Conservation (phyloP, 768 basidiomycete genomes). For the Hemileccinum rubropunctum region DNA sequence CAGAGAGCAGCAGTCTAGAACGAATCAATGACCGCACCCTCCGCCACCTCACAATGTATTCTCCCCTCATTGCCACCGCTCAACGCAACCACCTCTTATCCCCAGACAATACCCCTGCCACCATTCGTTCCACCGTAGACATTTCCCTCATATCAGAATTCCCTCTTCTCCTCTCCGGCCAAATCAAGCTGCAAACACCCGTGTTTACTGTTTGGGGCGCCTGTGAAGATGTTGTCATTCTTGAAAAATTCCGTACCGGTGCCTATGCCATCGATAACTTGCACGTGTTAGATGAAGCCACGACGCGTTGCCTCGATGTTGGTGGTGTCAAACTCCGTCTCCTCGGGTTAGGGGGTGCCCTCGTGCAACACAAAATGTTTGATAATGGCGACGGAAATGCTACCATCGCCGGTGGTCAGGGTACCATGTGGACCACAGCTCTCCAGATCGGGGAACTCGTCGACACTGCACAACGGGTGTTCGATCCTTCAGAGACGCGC, state of each 20-base stretch:
- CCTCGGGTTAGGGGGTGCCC: conserved; percentile 93
- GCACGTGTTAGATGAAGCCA: conserved; percentile 90
- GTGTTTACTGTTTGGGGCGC: conserved; percentile 98
- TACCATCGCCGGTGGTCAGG: conserved; percentile 97
- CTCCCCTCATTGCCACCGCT: conserved; percentile 83
- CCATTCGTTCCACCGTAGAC: conserved; percentile 71
- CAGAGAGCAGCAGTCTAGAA: conserved; percentile 78
- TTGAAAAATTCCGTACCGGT: conserved; percentile 89
- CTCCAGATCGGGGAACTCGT: conserved; percentile 97
- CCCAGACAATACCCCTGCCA: conserved; percentile 62
- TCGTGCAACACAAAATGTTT: conserved; percentile 93
- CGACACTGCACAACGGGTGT: conserved; percentile 93
- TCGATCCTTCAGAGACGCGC: conserved; percentile 90
- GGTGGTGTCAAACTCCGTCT: conserved; percentile 92
- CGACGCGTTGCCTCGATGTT: conserved; percentile 87
- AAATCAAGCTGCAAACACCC: conserved; percentile 88
- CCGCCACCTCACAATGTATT: conserved; percentile 94
- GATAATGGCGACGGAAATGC: conserved; percentile 92
- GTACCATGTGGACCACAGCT: conserved; percentile 98
- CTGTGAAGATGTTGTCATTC: conserved; percentile 89
- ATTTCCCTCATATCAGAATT: conserved; percentile 90
- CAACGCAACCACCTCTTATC: conserved; percentile 78
- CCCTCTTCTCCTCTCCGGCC: conserved; percentile 84
- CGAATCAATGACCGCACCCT: conserved; percentile 95
- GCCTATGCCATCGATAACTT: conserved; percentile 87